phyloP scores from a whole-genome alignment of 176 grass and related monocot species.

The Eleusine coracana region DNA sequence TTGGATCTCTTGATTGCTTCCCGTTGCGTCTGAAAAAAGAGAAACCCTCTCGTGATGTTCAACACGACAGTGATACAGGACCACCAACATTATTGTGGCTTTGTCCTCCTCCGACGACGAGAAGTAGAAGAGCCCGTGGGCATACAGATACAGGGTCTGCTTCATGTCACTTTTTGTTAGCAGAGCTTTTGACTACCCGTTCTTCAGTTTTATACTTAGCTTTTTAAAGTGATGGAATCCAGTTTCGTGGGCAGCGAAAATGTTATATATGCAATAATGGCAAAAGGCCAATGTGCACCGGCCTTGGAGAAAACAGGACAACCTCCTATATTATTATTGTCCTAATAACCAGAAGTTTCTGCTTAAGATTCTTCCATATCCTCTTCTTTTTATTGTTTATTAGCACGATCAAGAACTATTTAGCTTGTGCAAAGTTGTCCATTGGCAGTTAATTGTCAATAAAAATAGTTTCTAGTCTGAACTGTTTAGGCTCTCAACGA shows the following conservation, averaged over 20 bases:
- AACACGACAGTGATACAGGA: not conserved
- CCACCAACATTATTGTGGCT: not conserved
- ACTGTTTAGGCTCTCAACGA: not conserved
- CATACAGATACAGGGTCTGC: not conserved
- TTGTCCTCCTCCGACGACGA: not conserved
- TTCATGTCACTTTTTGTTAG: slow-evolving; percentile 25
- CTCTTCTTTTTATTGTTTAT: not conserved
- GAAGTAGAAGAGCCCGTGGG: not conserved
- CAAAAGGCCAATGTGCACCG: slow-evolving; percentile 38
- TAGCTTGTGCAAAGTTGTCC: not conserved
- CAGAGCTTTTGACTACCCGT: slow-evolving; percentile 6
- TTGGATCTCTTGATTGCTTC: not conserved
- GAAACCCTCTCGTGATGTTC: not conserved
- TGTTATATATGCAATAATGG: slow-evolving; percentile 36
- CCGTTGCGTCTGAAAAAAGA: slow-evolving; percentile 27
- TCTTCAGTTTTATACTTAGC: slow-evolving; percentile 7
- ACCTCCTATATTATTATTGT: too few relatives aligned
- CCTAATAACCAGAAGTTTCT: not conserved
- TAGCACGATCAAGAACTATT: not conserved
- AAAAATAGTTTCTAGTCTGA: not conserved
- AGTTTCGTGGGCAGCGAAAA: not conserved
- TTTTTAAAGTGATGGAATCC: not conserved
- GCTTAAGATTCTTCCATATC: not conserved
- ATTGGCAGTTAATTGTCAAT: not conserved
- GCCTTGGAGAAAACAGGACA: not conserved